phyloP scores from a whole-genome alignment of 148 eudicot species.

The Rhododendron molle region DNA sequence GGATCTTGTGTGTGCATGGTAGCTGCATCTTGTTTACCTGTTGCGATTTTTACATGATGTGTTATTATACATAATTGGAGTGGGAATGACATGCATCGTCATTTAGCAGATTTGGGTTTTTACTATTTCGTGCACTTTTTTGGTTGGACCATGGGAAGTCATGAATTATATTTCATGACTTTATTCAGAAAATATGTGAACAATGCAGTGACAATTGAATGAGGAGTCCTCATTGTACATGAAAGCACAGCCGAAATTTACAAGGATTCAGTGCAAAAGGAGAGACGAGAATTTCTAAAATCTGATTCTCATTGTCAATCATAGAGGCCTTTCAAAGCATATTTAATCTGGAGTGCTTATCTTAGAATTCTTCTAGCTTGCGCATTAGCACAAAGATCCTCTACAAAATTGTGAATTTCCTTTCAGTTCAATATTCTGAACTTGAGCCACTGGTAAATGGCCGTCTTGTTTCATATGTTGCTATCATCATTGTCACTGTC shows the following conservation, averaged over 20 bases:
- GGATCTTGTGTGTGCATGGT: neutral
- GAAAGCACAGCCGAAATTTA: neutral
- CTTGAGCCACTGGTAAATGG: neutral
- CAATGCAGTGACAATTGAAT: neutral
- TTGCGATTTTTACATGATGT: neutral
- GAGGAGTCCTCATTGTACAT: neutral
- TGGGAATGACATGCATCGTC: neutral
- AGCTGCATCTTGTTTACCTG: neutral
- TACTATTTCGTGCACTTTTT: neutral
- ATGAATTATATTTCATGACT: neutral
- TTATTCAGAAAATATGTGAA: neutral
- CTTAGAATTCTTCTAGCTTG: neutral
- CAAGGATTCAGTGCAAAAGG: neutral
- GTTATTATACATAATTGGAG: neutral
- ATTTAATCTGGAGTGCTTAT: neutral
- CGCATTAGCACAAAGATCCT: neutral
- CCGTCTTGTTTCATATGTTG: neutral
- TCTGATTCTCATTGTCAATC: neutral
- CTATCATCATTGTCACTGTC: slow-evolving; percentile 27
- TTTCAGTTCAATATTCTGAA: slow-evolving; percentile 1
- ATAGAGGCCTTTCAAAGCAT: neutral
- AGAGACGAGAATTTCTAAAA: neutral
- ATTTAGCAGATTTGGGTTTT: neutral
- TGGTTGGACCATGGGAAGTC: neutral
- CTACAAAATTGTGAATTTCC: neutral